Evolutionary conservation across 257 asterid genomes (phyloP).

Genomic region (Nicotiana tomentosiformis): DNA sequence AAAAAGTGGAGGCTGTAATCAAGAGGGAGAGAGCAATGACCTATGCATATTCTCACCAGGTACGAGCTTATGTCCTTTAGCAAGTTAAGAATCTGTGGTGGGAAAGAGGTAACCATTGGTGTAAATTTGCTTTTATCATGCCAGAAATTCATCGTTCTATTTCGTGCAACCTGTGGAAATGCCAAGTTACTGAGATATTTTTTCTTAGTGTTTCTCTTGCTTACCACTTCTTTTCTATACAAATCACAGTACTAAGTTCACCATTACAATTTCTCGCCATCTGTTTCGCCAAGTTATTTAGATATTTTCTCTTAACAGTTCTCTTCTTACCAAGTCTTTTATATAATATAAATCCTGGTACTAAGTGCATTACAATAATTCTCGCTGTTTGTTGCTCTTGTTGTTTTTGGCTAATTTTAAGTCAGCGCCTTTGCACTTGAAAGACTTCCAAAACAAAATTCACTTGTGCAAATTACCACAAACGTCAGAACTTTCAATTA

Average conservation of each 20-base stretch:
- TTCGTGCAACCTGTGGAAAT: not conserved
- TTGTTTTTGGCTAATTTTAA: not conserved
- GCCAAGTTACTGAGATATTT: not conserved
- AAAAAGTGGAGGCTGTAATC: constrained; percentile 75
- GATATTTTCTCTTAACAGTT: not conserved
- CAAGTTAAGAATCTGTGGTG: not conserved
- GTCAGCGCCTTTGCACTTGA: not conserved
- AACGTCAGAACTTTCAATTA: not conserved
- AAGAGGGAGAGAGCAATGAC: constrained; percentile 93
- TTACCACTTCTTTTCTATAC: not conserved
- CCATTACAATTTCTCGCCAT: not conserved
- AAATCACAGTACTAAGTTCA: not conserved
- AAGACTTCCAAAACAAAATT: not conserved
- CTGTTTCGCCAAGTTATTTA: not conserved
- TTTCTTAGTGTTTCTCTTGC: not conserved
- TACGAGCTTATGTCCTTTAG: constrained; percentile 10
- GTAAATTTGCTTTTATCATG: constrained; percentile 2
- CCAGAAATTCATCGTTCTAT: not conserved
- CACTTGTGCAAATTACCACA: not conserved
- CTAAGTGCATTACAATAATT: not conserved
- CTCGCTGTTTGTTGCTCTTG: not conserved
- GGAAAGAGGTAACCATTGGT: not conserved
- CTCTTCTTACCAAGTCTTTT: not conserved
- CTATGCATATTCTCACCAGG: constrained; percentile 86
- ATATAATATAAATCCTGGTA: not conserved